Conservation (phyloP, 2,329 filamentous ascomycete genomes). For the Plenodomus tracheiphilus region DNA sequence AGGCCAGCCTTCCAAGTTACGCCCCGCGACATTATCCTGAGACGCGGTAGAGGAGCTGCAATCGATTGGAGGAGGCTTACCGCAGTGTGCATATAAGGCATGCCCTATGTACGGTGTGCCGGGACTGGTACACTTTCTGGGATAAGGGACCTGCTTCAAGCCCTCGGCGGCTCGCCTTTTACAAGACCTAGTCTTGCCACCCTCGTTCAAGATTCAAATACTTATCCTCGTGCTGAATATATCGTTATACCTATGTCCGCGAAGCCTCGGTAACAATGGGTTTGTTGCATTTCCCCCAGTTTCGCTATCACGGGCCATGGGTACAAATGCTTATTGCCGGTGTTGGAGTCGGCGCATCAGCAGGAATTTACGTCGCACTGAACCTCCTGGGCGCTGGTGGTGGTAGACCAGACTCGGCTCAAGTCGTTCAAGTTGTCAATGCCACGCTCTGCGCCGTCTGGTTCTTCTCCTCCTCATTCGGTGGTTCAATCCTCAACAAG, state of each 20-base stretch:
- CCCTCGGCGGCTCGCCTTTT: no score
- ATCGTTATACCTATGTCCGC: no score
- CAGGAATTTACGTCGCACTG: slow-evolving; percentile 37
- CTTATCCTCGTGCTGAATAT: no score
- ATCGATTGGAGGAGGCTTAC: no score
- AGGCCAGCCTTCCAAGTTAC: slow-evolving; percentile 1
- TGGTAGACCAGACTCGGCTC: slow-evolving; percentile 32
- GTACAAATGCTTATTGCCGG: slow-evolving; percentile 37
- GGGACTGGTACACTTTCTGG: no score
- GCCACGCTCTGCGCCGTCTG: slow-evolving; percentile 39
- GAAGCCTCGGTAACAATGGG: slow-evolving; percentile 16
- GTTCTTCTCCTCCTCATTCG: slow-evolving; percentile 40
- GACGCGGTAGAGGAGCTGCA: no score
- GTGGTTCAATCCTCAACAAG: slow-evolving; percentile 37
- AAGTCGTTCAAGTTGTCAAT: slow-evolving; percentile 38
- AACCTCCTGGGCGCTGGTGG: slow-evolving; percentile 37
- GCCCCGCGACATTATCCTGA: not conserved
- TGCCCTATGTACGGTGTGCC: no score
- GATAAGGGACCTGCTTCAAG: no score
- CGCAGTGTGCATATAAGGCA: no score
- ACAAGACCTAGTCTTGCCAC: no score
- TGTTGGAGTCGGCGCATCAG: slow-evolving; percentile 32
- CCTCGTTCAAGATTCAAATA: no score
- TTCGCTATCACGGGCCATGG: slow-evolving; percentile 37
- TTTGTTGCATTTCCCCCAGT: slow-evolving; percentile 26